These are phyloP conservation scores for Saccharomycopsis lassenensis DNA, from an alignment of 805 yeast species.

Conservation along the genomic window DNA sequence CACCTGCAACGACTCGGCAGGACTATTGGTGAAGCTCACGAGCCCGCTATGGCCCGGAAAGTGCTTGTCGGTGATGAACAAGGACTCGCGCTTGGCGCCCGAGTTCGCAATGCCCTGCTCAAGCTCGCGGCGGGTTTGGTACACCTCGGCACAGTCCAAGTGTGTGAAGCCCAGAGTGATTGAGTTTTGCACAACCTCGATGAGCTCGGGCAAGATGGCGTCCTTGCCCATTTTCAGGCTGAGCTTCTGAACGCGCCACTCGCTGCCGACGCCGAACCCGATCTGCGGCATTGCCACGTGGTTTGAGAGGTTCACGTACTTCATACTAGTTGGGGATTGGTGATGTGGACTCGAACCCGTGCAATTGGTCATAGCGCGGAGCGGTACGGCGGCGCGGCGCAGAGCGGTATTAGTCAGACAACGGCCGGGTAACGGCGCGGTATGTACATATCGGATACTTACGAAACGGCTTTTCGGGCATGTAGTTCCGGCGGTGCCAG, in stretches of 20 bases:
- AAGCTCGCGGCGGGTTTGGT: slow-evolving; percentile 43
- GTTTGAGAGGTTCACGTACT: slow-evolving; percentile 25
- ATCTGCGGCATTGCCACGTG: slow-evolving; percentile 34
- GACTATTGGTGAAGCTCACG: slow-evolving; percentile 24
- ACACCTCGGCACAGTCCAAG: slow-evolving; percentile 48
- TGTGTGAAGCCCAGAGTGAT: slow-evolving; percentile 39
- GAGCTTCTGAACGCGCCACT: slow-evolving; percentile 33
- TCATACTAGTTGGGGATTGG: too few relatives aligned
- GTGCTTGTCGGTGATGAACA: slow-evolving; percentile 47
- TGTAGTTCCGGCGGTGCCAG: too few relatives aligned
- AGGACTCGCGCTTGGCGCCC: slow-evolving; percentile 31
- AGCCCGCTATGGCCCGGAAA: slow-evolving; percentile 24
- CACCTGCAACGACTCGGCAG: slow-evolving; percentile 30
- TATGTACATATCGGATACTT: too few relatives aligned
- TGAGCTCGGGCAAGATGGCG: slow-evolving; percentile 21
- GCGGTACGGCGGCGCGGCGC: too few relatives aligned
- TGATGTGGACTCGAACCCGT: too few relatives aligned
- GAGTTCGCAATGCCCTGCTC: slow-evolving; percentile 35
- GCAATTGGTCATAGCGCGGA: too few relatives aligned
- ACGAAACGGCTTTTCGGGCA: too few relatives aligned
- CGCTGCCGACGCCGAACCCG: slow-evolving; percentile 51
- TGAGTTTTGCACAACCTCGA: slow-evolving; percentile 25
- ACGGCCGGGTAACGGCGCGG: too few relatives aligned
- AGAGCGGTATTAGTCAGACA: too few relatives aligned
- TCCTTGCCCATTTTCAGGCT: slow-evolving; percentile 6